phyloP scores from a whole-genome alignment of 2,329 filamentous ascomycete genomes.

The Claviceps arundinis region DNA sequence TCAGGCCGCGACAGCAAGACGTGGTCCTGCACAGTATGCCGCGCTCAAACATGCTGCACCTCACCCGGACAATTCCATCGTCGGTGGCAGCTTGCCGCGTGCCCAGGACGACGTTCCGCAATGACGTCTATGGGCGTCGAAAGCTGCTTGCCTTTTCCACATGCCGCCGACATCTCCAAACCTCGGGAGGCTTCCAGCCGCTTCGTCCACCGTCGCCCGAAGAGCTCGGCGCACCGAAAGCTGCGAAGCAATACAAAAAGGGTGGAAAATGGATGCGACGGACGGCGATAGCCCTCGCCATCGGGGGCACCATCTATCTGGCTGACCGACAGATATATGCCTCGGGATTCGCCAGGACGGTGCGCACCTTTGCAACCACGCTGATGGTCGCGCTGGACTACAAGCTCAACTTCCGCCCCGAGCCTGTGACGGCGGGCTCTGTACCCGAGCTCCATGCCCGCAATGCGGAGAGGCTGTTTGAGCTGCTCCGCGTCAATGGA shows the following conservation, averaged over 20 bases:
- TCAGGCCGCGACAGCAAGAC: neutral
- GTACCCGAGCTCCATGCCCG: slow-evolving; percentile 69
- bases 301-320: slow-evolving; percentile 49
- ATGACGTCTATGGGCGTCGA: slow-evolving; percentile 3
- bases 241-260: slow-evolving; percentile 57
- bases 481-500: slow-evolving; percentile 73
- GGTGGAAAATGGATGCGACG: slow-evolving; percentile 67
- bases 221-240: slow-evolving; percentile 59
- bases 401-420: slow-evolving; percentile 84
- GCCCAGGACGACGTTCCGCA: slow-evolving; percentile 2
- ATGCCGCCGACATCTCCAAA: slow-evolving; percentile 16
- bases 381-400: slow-evolving; percentile 80
- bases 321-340: slow-evolving; percentile 67
- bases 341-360: slow-evolving; percentile 61
- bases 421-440: slow-evolving; percentile 60
- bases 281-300: slow-evolving; percentile 46
- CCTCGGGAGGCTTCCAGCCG: slow-evolving; percentile 40
- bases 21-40: slow-evolving; percentile 14
- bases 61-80: slow-evolving; percentile 8
- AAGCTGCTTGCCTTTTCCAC: neutral
- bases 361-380: slow-evolving; percentile 70
- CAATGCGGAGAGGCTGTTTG: slow-evolving; percentile 70
- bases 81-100: slow-evolving; percentile 8
- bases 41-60: slow-evolving; percentile 15
- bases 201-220: slow-evolving; percentile 66